These are phyloP conservation scores for Leccinum colubrinum DNA, from an alignment of 1,284 basidiomycete species.

Conservation along the genomic window DNA sequence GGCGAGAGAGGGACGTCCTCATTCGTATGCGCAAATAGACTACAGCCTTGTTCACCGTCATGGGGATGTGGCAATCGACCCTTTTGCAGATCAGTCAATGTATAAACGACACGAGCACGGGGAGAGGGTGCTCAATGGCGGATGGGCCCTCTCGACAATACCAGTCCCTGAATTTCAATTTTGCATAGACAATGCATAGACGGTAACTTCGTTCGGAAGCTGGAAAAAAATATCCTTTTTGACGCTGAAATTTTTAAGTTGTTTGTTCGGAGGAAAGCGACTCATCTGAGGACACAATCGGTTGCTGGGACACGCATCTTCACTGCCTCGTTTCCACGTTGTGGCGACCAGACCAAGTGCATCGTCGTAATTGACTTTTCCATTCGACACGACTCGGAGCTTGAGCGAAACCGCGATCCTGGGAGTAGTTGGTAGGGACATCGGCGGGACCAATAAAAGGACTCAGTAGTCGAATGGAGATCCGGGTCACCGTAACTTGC, in stretches of 20 bases:
- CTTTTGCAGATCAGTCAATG: conserved; percentile 51
- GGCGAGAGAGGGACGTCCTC: not conserved
- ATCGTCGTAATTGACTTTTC: conserved; percentile 86
- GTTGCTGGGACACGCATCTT: not conserved
- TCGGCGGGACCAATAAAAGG: conserved; percentile 69
- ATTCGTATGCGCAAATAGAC: not conserved
- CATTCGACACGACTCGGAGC: conserved; percentile 61
- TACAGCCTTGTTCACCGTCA: conserved; percentile 44
- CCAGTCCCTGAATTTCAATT: too few relatives aligned
- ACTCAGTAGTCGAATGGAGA: not conserved
- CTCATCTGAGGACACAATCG: not conserved
- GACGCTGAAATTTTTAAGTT: conserved; percentile 35
- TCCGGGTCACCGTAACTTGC: not conserved
- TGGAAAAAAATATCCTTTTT: conserved; percentile 29
- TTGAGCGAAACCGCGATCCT: conserved; percentile 68
- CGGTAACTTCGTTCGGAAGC: not conserved
- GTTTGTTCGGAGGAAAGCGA: not conserved
- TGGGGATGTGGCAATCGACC: conserved; percentile 65
- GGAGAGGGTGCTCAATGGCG: conserved; percentile 26
- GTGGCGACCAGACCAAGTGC: conserved; percentile 37
- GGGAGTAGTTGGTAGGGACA: conserved; percentile 84
- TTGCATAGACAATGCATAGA: not conserved
- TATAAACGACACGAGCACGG: not conserved
- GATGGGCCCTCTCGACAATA: conserved; percentile 55
- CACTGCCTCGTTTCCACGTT: conserved; percentile 55